Conservation (phyloP, 2,329 filamentous ascomycete species). For the Trichophyton verrucosum region DNA sequence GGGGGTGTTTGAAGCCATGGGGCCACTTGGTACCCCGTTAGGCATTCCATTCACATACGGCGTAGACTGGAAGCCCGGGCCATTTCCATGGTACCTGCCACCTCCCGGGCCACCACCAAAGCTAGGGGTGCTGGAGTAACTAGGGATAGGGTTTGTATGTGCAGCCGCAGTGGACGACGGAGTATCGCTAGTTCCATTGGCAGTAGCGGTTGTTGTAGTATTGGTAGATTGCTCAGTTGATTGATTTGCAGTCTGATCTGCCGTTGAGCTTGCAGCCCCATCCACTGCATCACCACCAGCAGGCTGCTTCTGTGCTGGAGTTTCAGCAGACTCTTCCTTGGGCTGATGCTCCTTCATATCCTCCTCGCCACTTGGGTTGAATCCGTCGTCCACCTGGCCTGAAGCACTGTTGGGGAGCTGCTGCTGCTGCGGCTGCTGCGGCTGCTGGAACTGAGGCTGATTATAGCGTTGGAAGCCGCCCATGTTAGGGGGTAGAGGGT, state of each 20-base stretch:
- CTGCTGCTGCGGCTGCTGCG: constrained; percentile 4
- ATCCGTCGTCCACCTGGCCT: constrained; percentile 19
- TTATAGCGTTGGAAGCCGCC: constrained; percentile 23
- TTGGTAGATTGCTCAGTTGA: background rate
- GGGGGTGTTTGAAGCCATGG: background rate
- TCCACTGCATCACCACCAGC: background rate
- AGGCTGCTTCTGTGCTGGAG: background rate
- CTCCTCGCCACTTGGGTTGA: constrained; percentile 24
- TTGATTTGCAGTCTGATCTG: background rate
- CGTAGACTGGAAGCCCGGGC: background rate
- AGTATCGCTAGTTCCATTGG: background rate
- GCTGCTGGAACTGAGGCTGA: constrained; percentile 20
- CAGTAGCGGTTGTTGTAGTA: background rate
- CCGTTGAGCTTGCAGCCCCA: background rate
- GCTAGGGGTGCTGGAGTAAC: background rate
- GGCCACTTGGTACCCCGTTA: background rate
- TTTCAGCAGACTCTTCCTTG: constrained; percentile 6
- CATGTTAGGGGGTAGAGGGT: constrained; percentile 25
- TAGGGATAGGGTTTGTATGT: constrained; percentile 2
- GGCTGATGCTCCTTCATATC: constrained; percentile 21
- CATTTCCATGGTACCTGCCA: constrained; percentile 12
- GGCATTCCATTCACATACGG: background rate
- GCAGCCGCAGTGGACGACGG: background rate
- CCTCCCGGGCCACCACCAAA: background rate
- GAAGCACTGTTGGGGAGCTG: background rate